Percentiles rank a stretch among this genome's conserved stretches.
phyloP scores from a whole-genome alignment of 495 filamentous ascomycete genomes.

The Trichocladium antarcticum region DNA sequence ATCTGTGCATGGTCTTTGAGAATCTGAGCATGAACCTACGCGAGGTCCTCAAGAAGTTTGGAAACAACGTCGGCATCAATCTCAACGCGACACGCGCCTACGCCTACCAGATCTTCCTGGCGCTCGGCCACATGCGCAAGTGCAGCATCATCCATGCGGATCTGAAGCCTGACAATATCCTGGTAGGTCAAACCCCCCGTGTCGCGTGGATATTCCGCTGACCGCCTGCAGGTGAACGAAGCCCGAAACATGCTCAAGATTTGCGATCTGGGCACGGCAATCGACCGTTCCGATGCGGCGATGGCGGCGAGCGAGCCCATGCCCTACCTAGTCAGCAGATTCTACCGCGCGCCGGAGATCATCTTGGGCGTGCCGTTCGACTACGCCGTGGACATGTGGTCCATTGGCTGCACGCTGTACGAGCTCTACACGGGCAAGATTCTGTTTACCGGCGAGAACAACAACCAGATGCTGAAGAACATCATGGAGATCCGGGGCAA shows the following conservation, averaged over 20 bases:
- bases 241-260: conserved; percentile 78
- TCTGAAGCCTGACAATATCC: conserved; percentile 92
- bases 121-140: conserved; percentile 71
- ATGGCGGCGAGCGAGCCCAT: conserved; percentile 67
- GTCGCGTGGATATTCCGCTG: background rate
- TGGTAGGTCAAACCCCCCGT: conserved; percentile 38
- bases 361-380: conserved; percentile 92
- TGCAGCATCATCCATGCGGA: conserved; percentile 92
- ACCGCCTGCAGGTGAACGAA: conserved; percentile 54
- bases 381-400: conserved; percentile 94
- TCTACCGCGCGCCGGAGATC: conserved; percentile 94
- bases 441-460: conserved; percentile 84
- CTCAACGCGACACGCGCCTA: conserved; percentile 75
- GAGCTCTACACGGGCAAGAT: conserved; percentile 97
- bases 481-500: conserved; percentile 96
- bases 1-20: conserved; percentile 95
- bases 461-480: conserved; percentile 92
- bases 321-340: conserved; percentile 88
- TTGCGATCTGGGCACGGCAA: conserved; percentile 90
- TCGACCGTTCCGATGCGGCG: conserved; percentile 63
- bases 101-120: conserved; percentile 88
- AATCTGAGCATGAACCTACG: conserved; percentile 87
- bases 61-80: conserved; percentile 86
- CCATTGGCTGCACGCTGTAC: conserved; percentile 91
- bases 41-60: conserved; percentile 92